phyloP scores from a whole-genome alignment of 2,329 filamentous ascomycete species.

The Aspergillus uvarum region DNA sequence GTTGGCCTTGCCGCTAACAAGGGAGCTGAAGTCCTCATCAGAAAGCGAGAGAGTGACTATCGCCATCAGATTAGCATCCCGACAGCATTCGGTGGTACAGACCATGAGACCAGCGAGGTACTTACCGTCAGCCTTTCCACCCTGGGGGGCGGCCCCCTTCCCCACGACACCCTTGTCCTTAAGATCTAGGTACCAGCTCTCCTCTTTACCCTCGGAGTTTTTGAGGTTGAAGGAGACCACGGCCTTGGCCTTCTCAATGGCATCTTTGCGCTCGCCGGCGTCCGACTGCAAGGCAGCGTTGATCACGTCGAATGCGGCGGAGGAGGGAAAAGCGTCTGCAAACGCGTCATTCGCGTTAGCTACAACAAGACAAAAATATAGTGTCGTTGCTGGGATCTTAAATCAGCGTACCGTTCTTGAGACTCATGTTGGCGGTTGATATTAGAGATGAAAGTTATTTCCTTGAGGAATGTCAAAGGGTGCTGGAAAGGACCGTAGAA shows the following conservation, averaged over 20 bases:
- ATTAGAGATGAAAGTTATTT: background rate
- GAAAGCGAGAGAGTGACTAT: conserved; percentile 81
- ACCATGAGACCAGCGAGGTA: conserved; percentile 1
- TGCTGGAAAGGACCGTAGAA: conserved; percentile 1
- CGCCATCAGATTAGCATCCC: background rate
- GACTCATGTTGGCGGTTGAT: conserved; percentile 58
- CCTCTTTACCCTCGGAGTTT: conserved; percentile 75
- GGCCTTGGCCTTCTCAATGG: conserved; percentile 82
- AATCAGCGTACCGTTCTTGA: conserved; percentile 64
- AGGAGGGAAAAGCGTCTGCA: conserved; percentile 81
- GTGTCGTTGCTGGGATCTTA: background rate
- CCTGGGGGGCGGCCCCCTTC: conserved; percentile 66
- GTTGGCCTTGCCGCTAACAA: conserved; percentile 85
- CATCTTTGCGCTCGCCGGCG: conserved; percentile 76
- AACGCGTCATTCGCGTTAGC: conserved; percentile 12
- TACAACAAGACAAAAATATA: background rate
- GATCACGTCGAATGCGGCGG: conserved; percentile 87
- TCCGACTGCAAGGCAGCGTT: conserved; percentile 66
- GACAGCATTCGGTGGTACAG: background rate
- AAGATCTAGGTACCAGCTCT: conserved; percentile 93
- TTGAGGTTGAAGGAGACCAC: conserved; percentile 91
- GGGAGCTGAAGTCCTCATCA: conserved; percentile 81
- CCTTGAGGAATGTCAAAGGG: background rate
- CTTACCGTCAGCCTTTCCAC: conserved; percentile 79
- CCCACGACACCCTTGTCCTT: conserved; percentile 84